Evolutionary conservation across 768 basidiomycete genomes (phyloP).

Genomic region (Leccinum arenicola): DNA sequence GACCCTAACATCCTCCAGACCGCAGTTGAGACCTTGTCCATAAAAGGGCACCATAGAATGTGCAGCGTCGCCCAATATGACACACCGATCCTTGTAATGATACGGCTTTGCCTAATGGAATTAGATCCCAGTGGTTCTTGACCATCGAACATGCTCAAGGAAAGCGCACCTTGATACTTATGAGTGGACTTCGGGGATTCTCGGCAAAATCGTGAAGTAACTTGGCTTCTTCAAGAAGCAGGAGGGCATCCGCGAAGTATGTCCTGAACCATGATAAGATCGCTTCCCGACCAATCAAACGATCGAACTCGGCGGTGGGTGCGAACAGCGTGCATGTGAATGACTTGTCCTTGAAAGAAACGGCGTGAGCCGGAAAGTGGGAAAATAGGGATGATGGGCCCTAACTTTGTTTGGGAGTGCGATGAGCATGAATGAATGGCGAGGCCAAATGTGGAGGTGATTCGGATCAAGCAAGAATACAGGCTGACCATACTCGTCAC

Average conservation of each 20-base stretch:
- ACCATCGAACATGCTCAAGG: conserved; percentile 16
- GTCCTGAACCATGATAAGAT: conserved; percentile 73
- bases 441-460: conserved; percentile 99
- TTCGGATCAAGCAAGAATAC: conserved; percentile 87
- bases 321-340: conserved; percentile 98
- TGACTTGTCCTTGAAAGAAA: conserved; percentile 73
- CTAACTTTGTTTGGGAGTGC: conserved; percentile 94
- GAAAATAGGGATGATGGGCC: conserved; percentile 24
- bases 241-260: conserved; percentile 87
- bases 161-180: conserved; percentile 82
- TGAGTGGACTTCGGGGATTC: conserved; percentile 87
- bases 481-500: conserved; percentile 55
- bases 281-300: conserved; percentile 53
- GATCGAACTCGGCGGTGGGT: conserved; percentile 73
- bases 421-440: conserved; percentile 99
- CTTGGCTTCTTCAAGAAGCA: conserved; percentile 76
- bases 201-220: conserved; percentile 74
- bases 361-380: conserved; percentile 20
- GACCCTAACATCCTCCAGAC: conserved; percentile 94
- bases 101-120: conserved; percentile 71
- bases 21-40: conserved; percentile 96
- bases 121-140: conserved; percentile 19
- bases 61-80: conserved; percentile 91
- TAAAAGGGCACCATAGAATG: conserved; percentile 99
- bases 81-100: conserved; percentile 83